Evolutionary conservation across 2,329 filamentous ascomycete genomes (phyloP), one percentile per base, ranked within the genome.

Genomic region (Colletotrichum lini): DNA sequence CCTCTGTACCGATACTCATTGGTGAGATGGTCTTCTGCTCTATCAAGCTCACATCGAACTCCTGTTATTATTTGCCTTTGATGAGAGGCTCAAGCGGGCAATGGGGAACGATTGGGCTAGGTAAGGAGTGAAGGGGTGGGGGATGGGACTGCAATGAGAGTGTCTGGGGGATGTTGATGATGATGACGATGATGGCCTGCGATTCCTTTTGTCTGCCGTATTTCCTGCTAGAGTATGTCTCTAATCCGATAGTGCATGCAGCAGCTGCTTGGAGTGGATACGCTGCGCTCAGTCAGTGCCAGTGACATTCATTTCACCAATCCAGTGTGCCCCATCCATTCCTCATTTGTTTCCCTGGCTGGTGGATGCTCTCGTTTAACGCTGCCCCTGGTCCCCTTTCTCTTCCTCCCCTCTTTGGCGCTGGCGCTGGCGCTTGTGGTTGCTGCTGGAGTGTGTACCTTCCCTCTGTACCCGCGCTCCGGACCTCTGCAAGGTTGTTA

Each of bases 251-350:
- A 63, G 49, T 63, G 60, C 23, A 42, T 63, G 60, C 60, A 63
- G 49, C 30, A 10, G 30, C 30, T 35, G 30, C n/a, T 38, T 10
- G 47, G 47, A 23, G 45, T 40, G 58, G 58, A 63, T 38, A 23
- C 38, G 38, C 38, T 35, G 38, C 23, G 60, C 60, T 35, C 60
- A 53, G 47, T 53, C 49, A 53, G 60, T 53, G 60, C 35, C 49
- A 63, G 60, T 63, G 60, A 63, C 60, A 63, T 63, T 63, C 49
- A 63, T 15, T 63, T 63, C 49, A 63, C 9, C 35, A 50, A 15
- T 30, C 40, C 8, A 15, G 9, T 12, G 16, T 40, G 26, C 44
- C 42, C 4, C 23, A 21, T 49, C 23, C n/a, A 26, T 35, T 47
- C 44, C 35, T 50, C 3, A 35, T 60, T 47, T 26, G 23, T n/a